Evolutionary conservation across 2,329 filamentous ascomycete species (phyloP).

Genomic region (Diaporthe aspalathi): DNA sequence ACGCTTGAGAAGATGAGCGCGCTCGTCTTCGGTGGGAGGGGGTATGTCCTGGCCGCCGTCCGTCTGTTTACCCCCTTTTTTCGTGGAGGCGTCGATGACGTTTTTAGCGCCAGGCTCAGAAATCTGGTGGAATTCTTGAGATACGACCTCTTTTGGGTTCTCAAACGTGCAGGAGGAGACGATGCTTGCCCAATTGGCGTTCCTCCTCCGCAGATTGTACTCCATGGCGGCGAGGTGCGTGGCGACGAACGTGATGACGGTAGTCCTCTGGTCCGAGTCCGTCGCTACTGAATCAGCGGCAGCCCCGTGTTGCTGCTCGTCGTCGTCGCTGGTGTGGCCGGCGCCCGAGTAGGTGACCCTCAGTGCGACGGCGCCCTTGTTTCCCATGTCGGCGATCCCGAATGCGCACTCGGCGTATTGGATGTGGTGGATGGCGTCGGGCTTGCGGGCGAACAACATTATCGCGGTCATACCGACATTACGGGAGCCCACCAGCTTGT

Average conservation of each 20-base stretch:
- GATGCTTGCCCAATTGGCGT: slow-evolving; percentile 89
- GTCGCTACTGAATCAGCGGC: background rate
- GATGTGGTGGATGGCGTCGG: slow-evolving; percentile 70
- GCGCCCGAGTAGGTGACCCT: slow-evolving; percentile 69
- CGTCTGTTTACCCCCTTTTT: slow-evolving; percentile 31
- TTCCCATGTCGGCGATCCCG: slow-evolving; percentile 88
- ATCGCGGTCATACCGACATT: slow-evolving; percentile 92
- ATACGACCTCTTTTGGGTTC: slow-evolving; percentile 35
- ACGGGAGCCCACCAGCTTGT: slow-evolving; percentile 75
- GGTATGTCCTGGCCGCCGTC: slow-evolving; percentile 38
- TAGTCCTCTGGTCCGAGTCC: slow-evolving; percentile 51
- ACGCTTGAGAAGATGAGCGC: slow-evolving; percentile 38
- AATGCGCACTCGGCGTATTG: slow-evolving; percentile 86
- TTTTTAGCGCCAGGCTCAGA: slow-evolving; percentile 35
- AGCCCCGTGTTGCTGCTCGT: slow-evolving; percentile 47
- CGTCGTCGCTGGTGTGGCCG: slow-evolving; percentile 51
- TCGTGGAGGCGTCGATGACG: slow-evolving; percentile 32
- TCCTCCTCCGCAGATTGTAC: slow-evolving; percentile 77
- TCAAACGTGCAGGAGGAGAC: slow-evolving; percentile 54
- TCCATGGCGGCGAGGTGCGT: slow-evolving; percentile 93
- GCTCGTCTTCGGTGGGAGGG: slow-evolving; percentile 44
- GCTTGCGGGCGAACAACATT: slow-evolving; percentile 81
- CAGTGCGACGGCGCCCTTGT: slow-evolving; percentile 91
- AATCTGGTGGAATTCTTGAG: slow-evolving; percentile 23
- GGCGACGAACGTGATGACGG: slow-evolving; percentile 85